Percentiles rank a stretch among this genome's conserved stretches.
Conservation (phyloP, 495 filamentous ascomycete species). For the Penicillium parvum region DNA sequence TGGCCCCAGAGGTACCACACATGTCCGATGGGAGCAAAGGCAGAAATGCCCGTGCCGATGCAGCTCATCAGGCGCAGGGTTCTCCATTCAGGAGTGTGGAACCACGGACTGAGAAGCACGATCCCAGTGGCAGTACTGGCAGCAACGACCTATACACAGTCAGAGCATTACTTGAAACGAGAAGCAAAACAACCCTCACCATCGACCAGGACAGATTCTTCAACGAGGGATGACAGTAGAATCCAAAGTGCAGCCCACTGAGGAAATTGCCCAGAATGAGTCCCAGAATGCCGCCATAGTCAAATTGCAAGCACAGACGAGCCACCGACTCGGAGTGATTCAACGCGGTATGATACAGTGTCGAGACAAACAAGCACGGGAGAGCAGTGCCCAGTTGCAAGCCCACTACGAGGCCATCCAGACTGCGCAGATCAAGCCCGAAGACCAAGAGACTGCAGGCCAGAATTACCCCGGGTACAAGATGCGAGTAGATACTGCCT, state of each 20-base stretch:
- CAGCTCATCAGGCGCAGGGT: conserved; percentile 38
- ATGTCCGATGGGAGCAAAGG: conserved; percentile 45
- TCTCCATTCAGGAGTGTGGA: conserved; percentile 12
- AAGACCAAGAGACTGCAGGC: background rate
- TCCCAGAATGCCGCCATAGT: conserved; percentile 19
- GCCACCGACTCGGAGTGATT: conserved; percentile 13
- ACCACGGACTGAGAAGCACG: conserved; percentile 16
- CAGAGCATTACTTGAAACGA: too few relatives aligned
- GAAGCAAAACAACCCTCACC: too few relatives aligned
- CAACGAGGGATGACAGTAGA: conserved; percentile 15
- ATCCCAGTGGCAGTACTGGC: conserved; percentile 18
- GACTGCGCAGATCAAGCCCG: background rate
- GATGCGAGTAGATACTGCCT: conserved; percentile 30
- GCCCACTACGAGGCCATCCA: conserved; percentile 10
- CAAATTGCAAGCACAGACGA: conserved; percentile 10
- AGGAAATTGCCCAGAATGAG: conserved; percentile 21
- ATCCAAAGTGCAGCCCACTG: conserved; percentile 21
- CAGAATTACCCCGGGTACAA: conserved; percentile 19
- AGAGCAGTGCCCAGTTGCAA: conserved; percentile 11
- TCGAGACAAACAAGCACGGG: conserved; percentile 11
- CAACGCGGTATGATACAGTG: conserved; percentile 18
- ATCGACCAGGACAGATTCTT: conserved; percentile 16
- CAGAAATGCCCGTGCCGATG: conserved; percentile 43
- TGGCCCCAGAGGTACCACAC: conserved; percentile 38
- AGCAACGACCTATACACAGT: conserved; percentile 7